Base-by-base conservation (phyloP, 805 yeast species). In the Grigorovia transvaalensis region DNA sequence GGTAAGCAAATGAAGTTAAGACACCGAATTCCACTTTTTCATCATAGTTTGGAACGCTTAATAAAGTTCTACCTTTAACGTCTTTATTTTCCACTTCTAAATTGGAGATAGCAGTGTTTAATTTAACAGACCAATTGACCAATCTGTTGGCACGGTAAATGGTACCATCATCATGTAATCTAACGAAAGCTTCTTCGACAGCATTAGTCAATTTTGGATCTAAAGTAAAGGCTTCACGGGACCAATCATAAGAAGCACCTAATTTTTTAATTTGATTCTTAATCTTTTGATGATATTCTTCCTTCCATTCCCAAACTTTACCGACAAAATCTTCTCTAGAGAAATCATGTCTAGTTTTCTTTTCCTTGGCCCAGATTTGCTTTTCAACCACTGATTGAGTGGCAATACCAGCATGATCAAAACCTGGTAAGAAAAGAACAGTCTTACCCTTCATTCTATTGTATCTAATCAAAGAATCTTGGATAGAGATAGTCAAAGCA, bases 241-340 rank as follows among this genome's bases (percentile, higher is more conserved):
- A 67, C 98, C 98, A 93, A 68, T 90, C 98, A 64, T 89, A 93
- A 18, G 99, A 93, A 29, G 97, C 96, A 69, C 99, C 99, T 66
- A 93, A 77, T 56, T 81, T 81, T 69, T 81, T 74, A 66, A 91
- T 80, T 74, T 93, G 99, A 58, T 76, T 67, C 74, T 86, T 87
- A 70, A 93, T 93, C 63, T 85, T 84, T 52, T 69, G 70, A 61
- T 93, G 97, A 73, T 93, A 93, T 55, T 85, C 89, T 56, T 89
- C 95, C 69, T 93, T 93, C 99, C 99, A 93, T 60, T 88, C 96
- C 98, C 98, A 93, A 33, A 93, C 96, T 66, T 85, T 84, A 42
- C 77, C 84, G 52, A 87, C 73, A 60, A 93, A 93, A 56, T 80
- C 83, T 67, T 91, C 97, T 73, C 99, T 87, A 56, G 96, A 96